These are phyloP conservation scores for Euphorbia neoarborescens DNA, from an alignment of 441 rosid genomes.

Conservation along the genomic window DNA sequence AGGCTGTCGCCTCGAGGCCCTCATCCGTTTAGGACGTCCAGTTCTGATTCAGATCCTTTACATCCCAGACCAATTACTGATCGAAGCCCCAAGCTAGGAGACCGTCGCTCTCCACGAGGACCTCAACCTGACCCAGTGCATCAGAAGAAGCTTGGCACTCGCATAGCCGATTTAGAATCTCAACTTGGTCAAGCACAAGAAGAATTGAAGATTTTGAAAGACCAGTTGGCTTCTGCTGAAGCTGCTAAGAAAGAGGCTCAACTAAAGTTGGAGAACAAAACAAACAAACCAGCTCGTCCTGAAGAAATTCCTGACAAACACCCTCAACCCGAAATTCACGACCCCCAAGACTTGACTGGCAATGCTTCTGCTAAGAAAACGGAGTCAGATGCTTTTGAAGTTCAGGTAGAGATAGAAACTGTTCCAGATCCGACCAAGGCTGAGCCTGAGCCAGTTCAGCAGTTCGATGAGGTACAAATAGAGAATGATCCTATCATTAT, in stretches of 20 bases:
- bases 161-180: constrained; percentile 77
- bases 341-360: constrained; percentile 20
- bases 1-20: constrained; percentile 62
- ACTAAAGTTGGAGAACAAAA: constrained; percentile 48
- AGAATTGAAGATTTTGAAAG: constrained; percentile 67
- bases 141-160: constrained; percentile 75
- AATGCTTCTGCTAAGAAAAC: constrained; percentile 26
- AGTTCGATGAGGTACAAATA: constrained; percentile 21
- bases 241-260: constrained; percentile 81
- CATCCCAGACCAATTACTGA: constrained; percentile 50
- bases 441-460: constrained; percentile 17
- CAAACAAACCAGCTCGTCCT: constrained; percentile 30
- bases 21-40: constrained; percentile 47
- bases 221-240: constrained; percentile 72
- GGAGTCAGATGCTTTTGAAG: constrained; percentile 69
- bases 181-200: constrained; percentile 91
- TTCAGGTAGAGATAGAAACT: constrained; percentile 40
- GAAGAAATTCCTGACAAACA: constrained; percentile 18
- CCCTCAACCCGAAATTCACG: constrained; percentile 22
- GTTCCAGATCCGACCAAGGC: constrained; percentile 19
- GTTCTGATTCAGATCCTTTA: constrained; percentile 47
- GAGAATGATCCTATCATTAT: constrained; percentile 21
- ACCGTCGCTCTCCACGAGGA: constrained; percentile 66
- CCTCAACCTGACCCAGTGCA: constrained; percentile 47
- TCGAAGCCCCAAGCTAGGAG: constrained; percentile 64